Evolutionary conservation across 2,329 filamentous ascomycete species (phyloP).

Genomic region (Trichophyton mentagrophytes): DNA sequence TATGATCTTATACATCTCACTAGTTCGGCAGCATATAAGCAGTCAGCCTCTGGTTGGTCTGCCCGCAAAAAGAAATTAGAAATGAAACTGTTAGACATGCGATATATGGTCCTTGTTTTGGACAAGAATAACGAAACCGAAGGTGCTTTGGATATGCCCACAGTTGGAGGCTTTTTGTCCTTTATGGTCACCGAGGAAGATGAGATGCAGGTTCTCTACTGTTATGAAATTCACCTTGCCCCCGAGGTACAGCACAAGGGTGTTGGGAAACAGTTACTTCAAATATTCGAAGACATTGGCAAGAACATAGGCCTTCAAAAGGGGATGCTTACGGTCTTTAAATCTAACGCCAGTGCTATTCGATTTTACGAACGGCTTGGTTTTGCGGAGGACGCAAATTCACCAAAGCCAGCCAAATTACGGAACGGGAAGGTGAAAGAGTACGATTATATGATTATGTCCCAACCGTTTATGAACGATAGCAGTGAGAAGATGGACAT

Average conservation of each 20-base stretch:
- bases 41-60: conserved; percentile 44
- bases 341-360: conserved; percentile 36
- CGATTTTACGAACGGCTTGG: conserved; percentile 40
- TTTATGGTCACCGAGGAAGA: conserved; percentile 48
- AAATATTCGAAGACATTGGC: conserved; percentile 37
- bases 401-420: conserved; percentile 37
- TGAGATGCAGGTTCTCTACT: conserved; percentile 45
- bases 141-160: neutral
- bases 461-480: conserved; percentile 28
- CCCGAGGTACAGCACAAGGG: conserved; percentile 35
- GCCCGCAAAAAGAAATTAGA: conserved; percentile 41
- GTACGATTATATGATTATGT: conserved; percentile 42
- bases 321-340: conserved; percentile 50
- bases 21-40: conserved; percentile 40
- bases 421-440: conserved; percentile 39
- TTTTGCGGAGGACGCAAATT: conserved; percentile 41
- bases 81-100: conserved; percentile 47
- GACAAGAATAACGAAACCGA: neutral
- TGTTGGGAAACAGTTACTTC: conserved; percentile 40
- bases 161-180: conserved; percentile 36
- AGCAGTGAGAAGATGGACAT: neutral
- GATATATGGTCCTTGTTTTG: conserved; percentile 41
- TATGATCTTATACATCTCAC: conserved; percentile 43
- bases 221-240: conserved; percentile 49
- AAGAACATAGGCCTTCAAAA: conserved; percentile 38